Percentiles rank a stretch among this genome's conserved stretches.
phyloP scores from a whole-genome alignment of 2,329 filamentous ascomycete species.

The Neurospora sp. region DNA sequence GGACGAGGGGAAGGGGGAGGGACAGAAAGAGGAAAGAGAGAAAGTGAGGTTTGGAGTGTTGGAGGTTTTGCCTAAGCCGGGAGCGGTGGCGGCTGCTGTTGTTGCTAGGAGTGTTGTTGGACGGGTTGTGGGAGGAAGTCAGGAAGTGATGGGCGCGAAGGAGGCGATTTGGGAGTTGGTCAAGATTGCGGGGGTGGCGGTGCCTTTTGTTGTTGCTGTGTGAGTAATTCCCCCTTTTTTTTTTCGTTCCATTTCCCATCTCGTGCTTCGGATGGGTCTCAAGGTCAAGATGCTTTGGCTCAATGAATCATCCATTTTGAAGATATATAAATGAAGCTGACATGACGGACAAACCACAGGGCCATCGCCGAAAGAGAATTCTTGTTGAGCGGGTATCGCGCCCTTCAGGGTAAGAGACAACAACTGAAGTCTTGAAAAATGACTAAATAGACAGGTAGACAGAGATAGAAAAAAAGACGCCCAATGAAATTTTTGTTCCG shows the following conservation, averaged over 20 bases:
- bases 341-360: constrained; percentile 25
- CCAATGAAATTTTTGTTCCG: not conserved
- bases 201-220: constrained; percentile 46
- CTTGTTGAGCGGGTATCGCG: constrained; percentile 39
- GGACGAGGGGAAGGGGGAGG: constrained; percentile 23
- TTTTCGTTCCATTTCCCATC: too few relatives aligned
- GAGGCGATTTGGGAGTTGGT: constrained; percentile 30
- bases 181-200: constrained; percentile 38
- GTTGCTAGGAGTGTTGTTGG: constrained; percentile 33
- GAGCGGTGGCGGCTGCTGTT: constrained; percentile 33
- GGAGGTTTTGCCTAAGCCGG: constrained; percentile 32
- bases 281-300: not conserved
- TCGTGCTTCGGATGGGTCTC: accelerated
- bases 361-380: constrained; percentile 44
- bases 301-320: not conserved
- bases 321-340: constrained; percentile 13
- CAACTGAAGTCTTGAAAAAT: constrained; percentile 29
- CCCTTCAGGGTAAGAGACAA: constrained; percentile 26
- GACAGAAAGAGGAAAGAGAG: too few relatives aligned
- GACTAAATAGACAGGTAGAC: not conserved
- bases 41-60: constrained; percentile 27
- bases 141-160: constrained; percentile 15
- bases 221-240: constrained; percentile 34
- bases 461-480: not conserved
- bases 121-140: constrained; percentile 15